Evolutionary conservation across 257 asterid genomes (phyloP).

Genomic region (Anisodus acutangulus): DNA sequence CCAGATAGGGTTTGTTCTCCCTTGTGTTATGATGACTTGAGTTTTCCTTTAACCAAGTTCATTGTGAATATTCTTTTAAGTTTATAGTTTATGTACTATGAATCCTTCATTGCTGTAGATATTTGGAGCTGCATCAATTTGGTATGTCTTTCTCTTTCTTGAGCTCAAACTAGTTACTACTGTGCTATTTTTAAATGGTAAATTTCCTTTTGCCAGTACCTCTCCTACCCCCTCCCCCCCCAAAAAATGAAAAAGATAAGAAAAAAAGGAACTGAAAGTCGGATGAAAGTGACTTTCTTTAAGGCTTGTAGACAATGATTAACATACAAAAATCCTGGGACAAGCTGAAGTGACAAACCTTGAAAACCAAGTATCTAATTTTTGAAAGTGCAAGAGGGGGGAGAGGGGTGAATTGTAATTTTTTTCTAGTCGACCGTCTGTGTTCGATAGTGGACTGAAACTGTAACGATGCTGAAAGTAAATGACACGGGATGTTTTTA

Average conservation of each 20-base stretch:
- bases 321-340: not conserved
- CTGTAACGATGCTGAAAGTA: no score
- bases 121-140: conserved; percentile 16
- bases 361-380: not conserved
- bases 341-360: not conserved
- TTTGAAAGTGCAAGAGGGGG: no score
- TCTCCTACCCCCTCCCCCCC: not conserved
- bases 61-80: conserved; percentile 33
- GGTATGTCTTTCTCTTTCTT: conserved; percentile 9
- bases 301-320: conserved; percentile 6
- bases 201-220: not conserved
- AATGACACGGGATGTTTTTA: no score
- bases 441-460: no score
- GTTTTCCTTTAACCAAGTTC: conserved; percentile 80
- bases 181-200: no score
- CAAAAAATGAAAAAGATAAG: not conserved
- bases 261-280: not conserved
- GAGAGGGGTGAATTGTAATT: no score
- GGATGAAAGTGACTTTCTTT: not conserved
- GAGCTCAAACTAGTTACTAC: not conserved
- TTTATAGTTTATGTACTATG: conserved; percentile 32
- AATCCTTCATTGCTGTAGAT: not conserved
- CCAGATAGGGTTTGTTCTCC: conserved; percentile 72
- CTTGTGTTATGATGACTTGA: conserved; percentile 98
- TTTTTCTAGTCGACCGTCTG: no score